Conservation (phyloP, 176 grass and related monocot genomes). For the Olyra latifolia region DNA sequence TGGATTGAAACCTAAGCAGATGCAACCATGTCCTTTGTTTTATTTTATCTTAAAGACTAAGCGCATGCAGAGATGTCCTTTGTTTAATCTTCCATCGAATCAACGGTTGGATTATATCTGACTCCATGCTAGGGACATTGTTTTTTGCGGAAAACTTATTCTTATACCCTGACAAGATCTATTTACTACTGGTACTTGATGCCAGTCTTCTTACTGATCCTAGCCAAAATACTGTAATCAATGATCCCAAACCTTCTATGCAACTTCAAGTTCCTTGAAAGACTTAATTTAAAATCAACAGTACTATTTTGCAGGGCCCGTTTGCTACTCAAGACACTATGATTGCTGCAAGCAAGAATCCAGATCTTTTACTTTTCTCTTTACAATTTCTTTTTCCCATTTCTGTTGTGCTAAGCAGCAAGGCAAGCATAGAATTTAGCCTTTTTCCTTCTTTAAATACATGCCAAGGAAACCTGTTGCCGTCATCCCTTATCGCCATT, state of each 20-base stretch:
- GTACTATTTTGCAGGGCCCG: constrained; percentile 16
- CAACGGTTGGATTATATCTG: constrained; percentile 20
- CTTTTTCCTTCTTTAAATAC: constrained; percentile 53
- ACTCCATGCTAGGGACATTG: background rate
- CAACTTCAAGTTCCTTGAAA: background rate
- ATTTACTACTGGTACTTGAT: constrained; percentile 16
- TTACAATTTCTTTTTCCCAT: constrained; percentile 52
- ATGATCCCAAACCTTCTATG: background rate
- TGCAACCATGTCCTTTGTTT: background rate
- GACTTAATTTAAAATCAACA: constrained; percentile 4
- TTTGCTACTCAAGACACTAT: constrained; percentile 44
- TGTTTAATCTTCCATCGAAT: constrained; percentile 31
- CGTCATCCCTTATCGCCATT: constrained; percentile 34
- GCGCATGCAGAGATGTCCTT: constrained; percentile 18
- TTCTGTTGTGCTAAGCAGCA: constrained; percentile 48
- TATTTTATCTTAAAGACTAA: constrained; percentile 22
- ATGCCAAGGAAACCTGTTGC: constrained; percentile 20
- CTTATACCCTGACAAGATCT: constrained; percentile 43
- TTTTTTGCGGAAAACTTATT: constrained; percentile 32
- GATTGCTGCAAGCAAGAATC: constrained; percentile 60
- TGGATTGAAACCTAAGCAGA: too few species aligned
- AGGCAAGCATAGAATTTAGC: constrained; percentile 63
- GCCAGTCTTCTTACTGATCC: constrained; percentile 20
- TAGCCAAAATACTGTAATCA: constrained; percentile 1
- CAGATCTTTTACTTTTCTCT: too few species aligned